Evolutionary conservation across 1,139 yeast species (phyloP), one percentile per base, ranked within the genome.

Genomic region (Kodamaea ohmeri): DNA sequence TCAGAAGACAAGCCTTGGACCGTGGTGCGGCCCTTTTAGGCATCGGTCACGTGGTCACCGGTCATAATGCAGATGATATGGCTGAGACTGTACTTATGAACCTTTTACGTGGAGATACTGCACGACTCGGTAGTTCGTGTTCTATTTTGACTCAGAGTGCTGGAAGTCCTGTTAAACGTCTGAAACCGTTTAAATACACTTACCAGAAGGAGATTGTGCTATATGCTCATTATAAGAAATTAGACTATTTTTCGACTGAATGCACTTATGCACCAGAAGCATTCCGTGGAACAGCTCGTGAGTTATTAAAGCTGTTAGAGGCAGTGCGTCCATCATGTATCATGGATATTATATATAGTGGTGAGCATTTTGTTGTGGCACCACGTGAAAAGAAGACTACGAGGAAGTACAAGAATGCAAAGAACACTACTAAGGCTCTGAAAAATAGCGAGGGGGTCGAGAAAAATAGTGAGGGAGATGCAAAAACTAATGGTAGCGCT

Each of bases 251-350:
- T 56, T 85, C 96, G 4, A 94, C 99, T 0, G 99, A 94, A 55
- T 94, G 99, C 61, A 83, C 96, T 0, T 94, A 94, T 63, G 96
- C 98, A 0, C 97, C 98, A 1, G 98, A 94, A 58, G 97, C 99
- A 0, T 94, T 94, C 56, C 71, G 99, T 49, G 98, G 99, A 8
- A 94, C 98, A 0, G 97, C 98, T 0, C 75, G 99, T 52, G 92
- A 89, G 41, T 70, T 92, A 27, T 79, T 94, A 67, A 92, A 92
- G 60, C 86, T 89, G 43, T 66, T 94, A 40, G 98, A 92, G 55
- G 79, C 95, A 2, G 80, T 90, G 1, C 73, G 97, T 50, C 97
- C 98, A 4, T 83, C 95, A 20, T 85, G 97, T 54, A 92, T 94
- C 42, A 80, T 92, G 61, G 98, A 94, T 63, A 87, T 92, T 40